Base-by-base conservation (phyloP, 192 early-diverging fungal species). In the Podila epicladia region DNA sequence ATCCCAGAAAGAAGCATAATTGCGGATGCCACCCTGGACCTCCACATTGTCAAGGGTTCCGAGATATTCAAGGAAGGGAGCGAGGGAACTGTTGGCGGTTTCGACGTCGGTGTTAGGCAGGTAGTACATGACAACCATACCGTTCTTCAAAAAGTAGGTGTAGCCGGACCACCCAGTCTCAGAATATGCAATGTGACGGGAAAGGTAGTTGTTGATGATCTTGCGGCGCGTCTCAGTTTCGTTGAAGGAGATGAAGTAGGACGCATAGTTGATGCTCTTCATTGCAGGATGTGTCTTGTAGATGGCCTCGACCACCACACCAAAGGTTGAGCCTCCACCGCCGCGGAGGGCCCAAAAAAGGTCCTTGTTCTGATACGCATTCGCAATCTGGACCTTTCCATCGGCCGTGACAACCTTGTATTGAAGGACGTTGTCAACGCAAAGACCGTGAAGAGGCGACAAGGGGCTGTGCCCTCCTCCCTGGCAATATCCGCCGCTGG, bases 261-360 rank as follows among this genome's bases (percentile, higher is more conserved):
- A 5, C 15, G 64, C 68, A 53, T 62, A 62, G 41, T 62, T 71
- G 37, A 71, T 58, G 49, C 51, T 71, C n/a, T 66, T 62, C 0
- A 71, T 2, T 0, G 74, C 26, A 12, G 74, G 68, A 31, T 77
- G 74, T 29, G 68, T 77, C n/a, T 35, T 32, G 53, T 71, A 71
- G 11, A 65, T 55, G 9, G 74, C 74, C 28, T 77, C 68, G 19
- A 77, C 74, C 9, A 84, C 70, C 48, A 76, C 78, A 24, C 69
- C 83, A 71, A 69, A 84, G 35, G 57, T 66, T 0, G 51, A 68
- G n/a, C 83, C 87, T 32, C 89, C 89, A 38, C 83, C 90, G n/a
- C 91, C 91, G 35, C 89, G 88, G 15, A 91, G 60, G 9, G 88
- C 89, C 85, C 87, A 90, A 57, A 90, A 91, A 9, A 92, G 64